A percentile compares a stretch with the other conserved stretches of the same genome.
Evolutionary conservation across 108 stramenopile genomes (phyloP).

Genomic region (Poteriospumella lacustris): DNA sequence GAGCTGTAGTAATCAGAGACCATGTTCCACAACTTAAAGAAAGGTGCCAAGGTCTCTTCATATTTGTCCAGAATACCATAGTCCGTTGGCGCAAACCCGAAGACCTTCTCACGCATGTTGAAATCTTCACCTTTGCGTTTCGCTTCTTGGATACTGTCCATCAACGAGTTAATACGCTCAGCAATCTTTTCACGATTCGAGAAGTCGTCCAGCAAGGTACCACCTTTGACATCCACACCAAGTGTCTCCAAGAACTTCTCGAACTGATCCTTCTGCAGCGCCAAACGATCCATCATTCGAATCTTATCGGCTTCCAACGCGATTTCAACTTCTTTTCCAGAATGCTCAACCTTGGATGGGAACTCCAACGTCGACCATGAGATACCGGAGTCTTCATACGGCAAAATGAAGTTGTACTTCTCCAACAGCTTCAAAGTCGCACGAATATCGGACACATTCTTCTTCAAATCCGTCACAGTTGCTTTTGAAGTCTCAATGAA

Average conservation of each 20-base stretch:
- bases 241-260: slow-evolving; percentile 47
- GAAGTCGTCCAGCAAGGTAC: slow-evolving; percentile 45
- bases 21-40: slow-evolving; percentile 61
- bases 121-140: slow-evolving; percentile 54
- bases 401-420: slow-evolving; percentile 39
- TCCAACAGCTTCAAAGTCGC: slow-evolving; percentile 27
- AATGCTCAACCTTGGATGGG: slow-evolving; percentile 48
- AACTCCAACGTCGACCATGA: slow-evolving; percentile 52
- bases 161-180: slow-evolving; percentile 22
- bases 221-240: slow-evolving; percentile 44
- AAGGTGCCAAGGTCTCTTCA: slow-evolving; percentile 49
- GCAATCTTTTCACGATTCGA: slow-evolving; percentile 33
- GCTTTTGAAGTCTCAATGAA: slow-evolving; percentile 53
- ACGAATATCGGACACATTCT: slow-evolving; percentile 35
- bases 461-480: slow-evolving; percentile 37
- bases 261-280: slow-evolving; percentile 54
- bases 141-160: slow-evolving; percentile 45
- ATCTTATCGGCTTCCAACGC: slow-evolving; percentile 57
- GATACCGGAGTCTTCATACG: slow-evolving; percentile 45
- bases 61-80: slow-evolving; percentile 41
- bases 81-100: slow-evolving; percentile 60
- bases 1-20: slow-evolving; percentile 52
- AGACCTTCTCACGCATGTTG: slow-evolving; percentile 57
- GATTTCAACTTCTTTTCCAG: slow-evolving; percentile 45
- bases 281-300: slow-evolving; percentile 58